Conservation (phyloP, 164 flowering plant genomes). For the Annona squamosa region DNA sequence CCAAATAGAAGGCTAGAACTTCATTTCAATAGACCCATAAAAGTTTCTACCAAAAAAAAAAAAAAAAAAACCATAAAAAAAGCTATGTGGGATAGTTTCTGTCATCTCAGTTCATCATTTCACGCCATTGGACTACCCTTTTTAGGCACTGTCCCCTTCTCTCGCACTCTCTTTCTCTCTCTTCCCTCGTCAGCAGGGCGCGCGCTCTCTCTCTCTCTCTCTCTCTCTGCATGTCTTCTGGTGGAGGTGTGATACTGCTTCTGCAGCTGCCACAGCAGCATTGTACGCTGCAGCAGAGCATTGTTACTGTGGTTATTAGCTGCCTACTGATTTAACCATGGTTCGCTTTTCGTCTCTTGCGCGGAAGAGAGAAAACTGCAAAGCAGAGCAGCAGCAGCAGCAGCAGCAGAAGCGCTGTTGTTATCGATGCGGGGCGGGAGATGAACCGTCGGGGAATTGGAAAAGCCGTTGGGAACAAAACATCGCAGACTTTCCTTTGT, state of each 20-base stretch:
- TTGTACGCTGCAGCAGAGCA: slow-evolving; percentile 5
- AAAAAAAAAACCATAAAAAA: too few relatives aligned
- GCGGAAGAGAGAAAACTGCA: background rate
- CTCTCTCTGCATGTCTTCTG: background rate
- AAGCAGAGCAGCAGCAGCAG: too few relatives aligned
- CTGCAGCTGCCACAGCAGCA: background rate
- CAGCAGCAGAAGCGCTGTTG: background rate
- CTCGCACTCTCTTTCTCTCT: background rate
- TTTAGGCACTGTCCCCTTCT: slow-evolving; percentile 3
- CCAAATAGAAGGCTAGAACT: background rate
- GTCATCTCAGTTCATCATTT: background rate
- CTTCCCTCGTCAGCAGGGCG: background rate
- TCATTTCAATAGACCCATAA: too few relatives aligned
- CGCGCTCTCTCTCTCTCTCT: slow-evolving; percentile 7
- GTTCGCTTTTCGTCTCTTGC: background rate
- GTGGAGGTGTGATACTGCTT: background rate
- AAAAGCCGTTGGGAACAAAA: background rate
- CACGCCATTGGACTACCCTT: background rate
- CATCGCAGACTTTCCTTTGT: background rate
- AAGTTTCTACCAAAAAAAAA: too few relatives aligned
- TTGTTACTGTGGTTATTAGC: background rate
- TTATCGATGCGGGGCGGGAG: background rate
- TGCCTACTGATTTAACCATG: background rate
- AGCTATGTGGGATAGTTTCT: background rate
- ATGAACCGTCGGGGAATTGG: background rate